These are phyloP conservation scores for Leptographium radiaticola DNA, from an alignment of 2,329 filamentous ascomycete species.

Conservation along the genomic window DNA sequence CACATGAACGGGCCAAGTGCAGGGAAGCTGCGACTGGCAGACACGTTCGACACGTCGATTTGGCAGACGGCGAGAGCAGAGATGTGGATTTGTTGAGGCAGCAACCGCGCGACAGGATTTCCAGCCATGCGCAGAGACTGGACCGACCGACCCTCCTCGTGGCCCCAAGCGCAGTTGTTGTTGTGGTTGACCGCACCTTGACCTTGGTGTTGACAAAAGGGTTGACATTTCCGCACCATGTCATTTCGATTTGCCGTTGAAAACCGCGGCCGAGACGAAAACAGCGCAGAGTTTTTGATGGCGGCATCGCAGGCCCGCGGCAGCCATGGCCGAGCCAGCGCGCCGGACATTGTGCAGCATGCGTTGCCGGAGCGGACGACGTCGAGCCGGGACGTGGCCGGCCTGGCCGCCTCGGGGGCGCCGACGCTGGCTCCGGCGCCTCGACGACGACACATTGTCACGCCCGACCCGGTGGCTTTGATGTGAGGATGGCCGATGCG, in stretches of 20 bases:
- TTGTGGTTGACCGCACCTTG: background rate
- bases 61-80: background rate
- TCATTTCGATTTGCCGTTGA: constrained; percentile 16
- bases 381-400: background rate
- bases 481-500: too few species aligned
- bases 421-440: constrained; percentile 5
- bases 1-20: background rate
- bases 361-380: background rate
- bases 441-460: constrained; percentile 34
- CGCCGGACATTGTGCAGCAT: background rate
- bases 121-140: background rate
- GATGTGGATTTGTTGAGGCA: background rate
- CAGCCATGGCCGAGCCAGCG: background rate
- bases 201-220: too few species aligned
- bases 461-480: constrained; percentile 46
- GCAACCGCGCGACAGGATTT: background rate
- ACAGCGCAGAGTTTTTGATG: constrained; percentile 20
- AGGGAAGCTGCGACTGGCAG: too few species aligned
- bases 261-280: constrained; percentile 22
- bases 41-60: too few species aligned
- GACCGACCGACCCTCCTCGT: background rate
- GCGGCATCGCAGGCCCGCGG: constrained; percentile 14
- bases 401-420: background rate
- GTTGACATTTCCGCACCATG: constrained; percentile 13
- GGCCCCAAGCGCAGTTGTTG: background rate